These are phyloP conservation scores for Ceratobasidium sp. DNA, from an alignment of 1,284 basidiomycete species.

Conservation along the genomic window DNA sequence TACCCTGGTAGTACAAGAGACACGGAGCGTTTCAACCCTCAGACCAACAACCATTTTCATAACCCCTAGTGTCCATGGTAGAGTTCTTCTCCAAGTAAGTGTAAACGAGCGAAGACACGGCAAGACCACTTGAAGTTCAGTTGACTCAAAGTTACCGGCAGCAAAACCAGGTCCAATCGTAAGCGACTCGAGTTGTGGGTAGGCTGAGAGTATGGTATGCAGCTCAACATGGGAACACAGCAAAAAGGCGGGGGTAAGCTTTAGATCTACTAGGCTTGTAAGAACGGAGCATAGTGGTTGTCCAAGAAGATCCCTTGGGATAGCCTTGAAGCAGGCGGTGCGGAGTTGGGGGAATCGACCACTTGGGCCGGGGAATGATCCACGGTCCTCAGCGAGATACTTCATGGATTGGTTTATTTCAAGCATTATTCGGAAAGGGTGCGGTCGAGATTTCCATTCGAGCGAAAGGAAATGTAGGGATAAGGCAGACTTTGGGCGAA, in stretches of 20 bases:
- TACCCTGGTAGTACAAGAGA: not conserved
- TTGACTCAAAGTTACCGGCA: not conserved
- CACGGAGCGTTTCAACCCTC: not conserved
- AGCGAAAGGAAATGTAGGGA: not conserved
- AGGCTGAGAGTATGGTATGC: not conserved
- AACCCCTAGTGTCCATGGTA: not conserved
- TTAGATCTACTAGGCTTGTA: constrained; percentile 18
- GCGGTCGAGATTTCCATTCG: not conserved
- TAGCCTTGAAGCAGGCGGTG: not conserved
- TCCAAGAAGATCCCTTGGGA: not conserved
- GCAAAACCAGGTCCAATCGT: not conserved
- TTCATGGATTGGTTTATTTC: too few relatives aligned
- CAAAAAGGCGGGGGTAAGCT: not conserved
- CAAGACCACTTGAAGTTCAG: not conserved
- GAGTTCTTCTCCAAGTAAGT: not conserved
- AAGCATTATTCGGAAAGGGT: too few relatives aligned
- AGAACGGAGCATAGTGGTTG: not conserved
- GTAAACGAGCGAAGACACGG: not conserved
- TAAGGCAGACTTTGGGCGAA: constrained; percentile 4
- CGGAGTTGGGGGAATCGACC: constrained; percentile 10
- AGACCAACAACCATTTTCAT: constrained; percentile 2
- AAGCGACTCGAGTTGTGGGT: constrained; percentile 3
- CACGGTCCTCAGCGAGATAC: too few relatives aligned
- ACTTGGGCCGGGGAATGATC: not conserved
- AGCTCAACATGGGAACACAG: not conserved